These are phyloP conservation scores for Anisogramma anomala DNA, from an alignment of 2,329 filamentous ascomycete species.

Conservation along the genomic window DNA sequence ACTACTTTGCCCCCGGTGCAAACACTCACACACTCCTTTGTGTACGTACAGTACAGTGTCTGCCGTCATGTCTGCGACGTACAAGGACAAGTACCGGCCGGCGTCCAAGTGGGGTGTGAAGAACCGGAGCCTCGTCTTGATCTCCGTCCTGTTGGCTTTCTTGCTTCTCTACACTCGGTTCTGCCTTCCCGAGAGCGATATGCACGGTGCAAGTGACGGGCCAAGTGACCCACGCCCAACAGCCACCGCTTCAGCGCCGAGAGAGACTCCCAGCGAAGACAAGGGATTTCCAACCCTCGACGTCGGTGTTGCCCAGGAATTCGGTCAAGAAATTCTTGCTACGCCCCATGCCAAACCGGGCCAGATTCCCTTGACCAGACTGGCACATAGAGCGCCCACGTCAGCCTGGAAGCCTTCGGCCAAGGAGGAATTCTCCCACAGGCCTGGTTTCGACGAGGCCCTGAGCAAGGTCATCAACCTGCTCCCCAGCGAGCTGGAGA, in stretches of 20 bases:
- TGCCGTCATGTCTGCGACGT: neutral
- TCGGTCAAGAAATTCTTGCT: neutral
- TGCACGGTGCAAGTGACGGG: neutral
- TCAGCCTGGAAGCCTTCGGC: neutral
- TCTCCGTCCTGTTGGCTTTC: neutral
- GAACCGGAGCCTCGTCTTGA: neutral
- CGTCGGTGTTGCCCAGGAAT: neutral
- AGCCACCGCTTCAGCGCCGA: neutral
- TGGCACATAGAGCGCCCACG: neutral
- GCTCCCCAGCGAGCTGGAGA: conserved; percentile 23
- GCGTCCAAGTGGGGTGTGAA: neutral
- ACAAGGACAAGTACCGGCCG: neutral
- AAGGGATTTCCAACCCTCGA: neutral
- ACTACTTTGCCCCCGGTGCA: too few species aligned
- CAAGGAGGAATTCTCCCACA: neutral
- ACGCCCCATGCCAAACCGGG: neutral
- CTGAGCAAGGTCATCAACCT: conserved; percentile 20
- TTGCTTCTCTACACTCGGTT: neutral
- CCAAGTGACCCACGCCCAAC: neutral
- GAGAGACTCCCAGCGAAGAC: neutral
- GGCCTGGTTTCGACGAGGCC: conserved; percentile 16
- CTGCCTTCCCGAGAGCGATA: neutral
- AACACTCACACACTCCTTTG: too few species aligned
- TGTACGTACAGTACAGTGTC: too few species aligned
- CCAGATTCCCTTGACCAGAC: neutral